A percentile compares a stretch with the other conserved stretches of the same genome.
These are phyloP conservation scores for Neurospora sp. DNA, from an alignment of 495 filamentous ascomycete species.

Conservation along the genomic window DNA sequence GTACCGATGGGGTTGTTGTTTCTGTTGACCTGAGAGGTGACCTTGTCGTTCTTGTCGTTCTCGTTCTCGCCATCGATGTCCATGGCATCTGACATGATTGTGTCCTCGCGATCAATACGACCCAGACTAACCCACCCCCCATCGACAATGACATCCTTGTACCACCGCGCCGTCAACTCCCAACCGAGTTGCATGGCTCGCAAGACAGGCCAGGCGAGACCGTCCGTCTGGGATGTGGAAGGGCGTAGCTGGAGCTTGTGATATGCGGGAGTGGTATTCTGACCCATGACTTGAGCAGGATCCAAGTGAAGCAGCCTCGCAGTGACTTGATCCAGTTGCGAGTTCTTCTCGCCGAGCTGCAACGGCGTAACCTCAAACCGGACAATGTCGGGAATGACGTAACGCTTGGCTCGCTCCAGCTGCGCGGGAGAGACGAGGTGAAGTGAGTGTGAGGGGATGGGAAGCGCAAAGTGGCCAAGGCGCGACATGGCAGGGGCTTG, in stretches of 20 bases:
- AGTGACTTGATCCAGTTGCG: background rate
- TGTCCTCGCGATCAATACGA: no score
- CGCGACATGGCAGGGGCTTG: background rate
- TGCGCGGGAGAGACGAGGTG: background rate
- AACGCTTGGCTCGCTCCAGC: background rate
- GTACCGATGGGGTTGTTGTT: background rate
- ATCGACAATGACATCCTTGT: background rate
- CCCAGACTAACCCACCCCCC: no score
- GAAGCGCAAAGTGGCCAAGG: background rate
- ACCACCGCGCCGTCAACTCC: background rate
- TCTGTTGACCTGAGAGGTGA: background rate
- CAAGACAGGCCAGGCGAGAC: background rate
- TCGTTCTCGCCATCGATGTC: background rate
- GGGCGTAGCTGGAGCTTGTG: background rate
- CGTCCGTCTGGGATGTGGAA: background rate
- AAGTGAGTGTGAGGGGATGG: background rate
- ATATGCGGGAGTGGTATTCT: background rate
- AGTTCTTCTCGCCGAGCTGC: background rate
- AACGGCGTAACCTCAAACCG: background rate
- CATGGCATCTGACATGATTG: background rate
- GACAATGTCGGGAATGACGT: background rate
- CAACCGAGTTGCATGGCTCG: background rate
- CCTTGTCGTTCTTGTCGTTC: background rate
- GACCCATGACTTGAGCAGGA: background rate
- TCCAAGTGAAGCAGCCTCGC: background rate